Base-by-base conservation (phyloP, 257 asterid genomes). In the Orobanche coerulescens region DNA sequence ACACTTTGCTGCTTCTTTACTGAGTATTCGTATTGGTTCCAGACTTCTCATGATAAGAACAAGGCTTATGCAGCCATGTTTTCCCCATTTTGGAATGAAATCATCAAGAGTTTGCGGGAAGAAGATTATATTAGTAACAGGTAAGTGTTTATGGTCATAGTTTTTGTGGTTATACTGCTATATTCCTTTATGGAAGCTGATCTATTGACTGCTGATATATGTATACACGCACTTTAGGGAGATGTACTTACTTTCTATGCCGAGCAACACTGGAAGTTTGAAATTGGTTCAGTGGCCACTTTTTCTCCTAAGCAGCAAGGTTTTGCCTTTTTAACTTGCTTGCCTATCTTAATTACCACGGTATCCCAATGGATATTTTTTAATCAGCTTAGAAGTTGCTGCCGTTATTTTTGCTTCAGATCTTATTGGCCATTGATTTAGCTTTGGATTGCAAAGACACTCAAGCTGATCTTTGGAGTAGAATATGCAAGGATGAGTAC, bases 21-120 rank as follows among this genome's bases (percentile, higher is more conserved):
- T 72, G 53, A 69, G 53, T 49, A 65, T 40, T 73, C 60, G 31
- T 30, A 16, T 50, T 48, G 30, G 28, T 42, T 44, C 20, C 79
- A 90, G 94, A 57, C 43, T 47, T 58, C 89, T 67, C 82, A 75
- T 58, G 95, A 83, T 63, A 76, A 74, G 61, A 84, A 76, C 84
- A 88, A 89, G 79, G 73, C 77, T 67, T 33, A 73, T 75, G 95
- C 98, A 37, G 91, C 97, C 49, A 76, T 79, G 46, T 93, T 93
- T 76, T 81, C 97, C 65, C 98, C 97, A 51, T 93, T 89, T 73
- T 93, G 98, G 98, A 93, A 93, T 75, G 98, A 86, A 61, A 89
- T 93, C 43, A 82, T 93, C 80, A 89, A 84, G 77, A 80, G 95
- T 68, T 76, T 93, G 83, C 91, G 98, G 47, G 98, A 93, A 73